Evolutionary conservation across 768 basidiomycete species (phyloP).

Genomic region (Sarcomyxa edulis): DNA sequence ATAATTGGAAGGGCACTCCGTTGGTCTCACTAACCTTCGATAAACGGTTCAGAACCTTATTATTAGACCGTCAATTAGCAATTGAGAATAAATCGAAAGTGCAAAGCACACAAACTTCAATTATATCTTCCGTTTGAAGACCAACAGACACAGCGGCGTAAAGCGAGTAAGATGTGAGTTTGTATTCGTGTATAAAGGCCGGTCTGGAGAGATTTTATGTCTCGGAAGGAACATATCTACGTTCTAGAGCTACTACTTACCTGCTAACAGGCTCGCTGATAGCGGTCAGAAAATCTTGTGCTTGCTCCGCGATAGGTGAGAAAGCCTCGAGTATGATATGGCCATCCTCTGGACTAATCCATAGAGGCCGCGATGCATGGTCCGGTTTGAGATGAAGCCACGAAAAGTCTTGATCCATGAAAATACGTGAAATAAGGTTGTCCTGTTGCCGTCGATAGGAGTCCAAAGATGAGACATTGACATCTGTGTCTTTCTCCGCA

Average conservation of each 20-base stretch:
- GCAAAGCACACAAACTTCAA: conserved; percentile 67
- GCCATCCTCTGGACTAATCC: conserved; percentile 91
- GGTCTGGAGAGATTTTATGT: conserved; percentile 56
- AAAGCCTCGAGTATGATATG: conserved; percentile 97
- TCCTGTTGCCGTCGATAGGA: conserved; percentile 71
- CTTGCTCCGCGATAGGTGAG: conserved; percentile 95
- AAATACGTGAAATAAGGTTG: conserved; percentile 73
- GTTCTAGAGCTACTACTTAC: conserved; percentile 43
- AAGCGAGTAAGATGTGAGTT: conserved; percentile 96
- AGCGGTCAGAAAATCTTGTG: conserved; percentile 96
- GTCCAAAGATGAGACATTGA: conserved; percentile 51
- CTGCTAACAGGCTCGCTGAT: conserved; percentile 98
- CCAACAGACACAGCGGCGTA: conserved; percentile 99
- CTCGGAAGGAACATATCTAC: conserved; percentile 27
- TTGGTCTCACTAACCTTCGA: conserved; percentile 53
- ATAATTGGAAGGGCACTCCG: conserved; percentile 1
- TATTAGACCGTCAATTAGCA: conserved; percentile 27
- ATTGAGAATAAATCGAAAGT: too few relatives aligned
- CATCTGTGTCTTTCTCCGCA: conserved; percentile 33
- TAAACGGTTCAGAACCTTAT: conserved; percentile 70
- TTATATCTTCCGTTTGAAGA: conserved; percentile 95
- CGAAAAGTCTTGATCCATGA: conserved; percentile 82
- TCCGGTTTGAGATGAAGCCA: conserved; percentile 86
- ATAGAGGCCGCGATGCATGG: conserved; percentile 87
- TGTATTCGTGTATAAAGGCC: conserved; percentile 98